A percentile compares a stretch with the other conserved stretches of the same genome.
These are phyloP conservation scores for Bidens hawaiensis DNA, from an alignment of 140 eudicot genomes.

Conservation along the genomic window DNA sequence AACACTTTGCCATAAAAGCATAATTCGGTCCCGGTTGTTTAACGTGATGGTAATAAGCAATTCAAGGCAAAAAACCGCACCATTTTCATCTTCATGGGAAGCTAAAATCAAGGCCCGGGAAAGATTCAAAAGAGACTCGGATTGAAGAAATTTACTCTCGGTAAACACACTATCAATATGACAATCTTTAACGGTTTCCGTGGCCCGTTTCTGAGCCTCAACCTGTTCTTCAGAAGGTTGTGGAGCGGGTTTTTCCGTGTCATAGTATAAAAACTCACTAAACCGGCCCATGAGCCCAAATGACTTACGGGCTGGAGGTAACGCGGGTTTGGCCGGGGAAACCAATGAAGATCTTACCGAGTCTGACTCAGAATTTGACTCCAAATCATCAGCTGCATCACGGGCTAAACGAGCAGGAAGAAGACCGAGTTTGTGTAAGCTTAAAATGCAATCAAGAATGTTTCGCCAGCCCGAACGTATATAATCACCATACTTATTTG, in stretches of 20 bases:
- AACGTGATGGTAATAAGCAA: conserved; percentile 57
- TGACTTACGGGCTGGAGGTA: conserved; percentile 36
- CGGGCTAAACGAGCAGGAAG: conserved; percentile 55
- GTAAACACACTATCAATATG: conserved; percentile 55
- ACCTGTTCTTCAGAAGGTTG: conserved; percentile 63
- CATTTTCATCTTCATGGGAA: conserved; percentile 45
- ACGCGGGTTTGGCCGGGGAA: conserved; percentile 29
- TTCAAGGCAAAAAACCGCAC: conserved; percentile 60
- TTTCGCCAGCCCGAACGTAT: conserved; percentile 67
- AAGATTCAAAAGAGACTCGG: conserved; percentile 55
- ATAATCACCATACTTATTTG: conserved; percentile 54
- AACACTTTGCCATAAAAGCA: conserved; percentile 64
- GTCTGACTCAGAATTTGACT: conserved; percentile 31
- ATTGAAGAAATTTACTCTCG: conserved; percentile 68
- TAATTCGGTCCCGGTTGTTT: conserved; percentile 63
- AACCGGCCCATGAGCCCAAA: conserved; percentile 63
- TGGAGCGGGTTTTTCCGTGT: conserved; percentile 58
- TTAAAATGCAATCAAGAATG: conserved; percentile 59
- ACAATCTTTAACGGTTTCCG: conserved; percentile 50
- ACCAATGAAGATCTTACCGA: conserved; percentile 22
- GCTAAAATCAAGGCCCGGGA: conserved; percentile 49
- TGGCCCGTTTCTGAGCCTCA: conserved; percentile 52
- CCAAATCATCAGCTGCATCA: conserved; percentile 55
- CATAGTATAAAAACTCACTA: conserved; percentile 56
- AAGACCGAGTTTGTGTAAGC: conserved; percentile 60